Conservation (phyloP, 2,329 filamentous ascomycete genomes). For the Conoideocrella luteorostrata region DNA sequence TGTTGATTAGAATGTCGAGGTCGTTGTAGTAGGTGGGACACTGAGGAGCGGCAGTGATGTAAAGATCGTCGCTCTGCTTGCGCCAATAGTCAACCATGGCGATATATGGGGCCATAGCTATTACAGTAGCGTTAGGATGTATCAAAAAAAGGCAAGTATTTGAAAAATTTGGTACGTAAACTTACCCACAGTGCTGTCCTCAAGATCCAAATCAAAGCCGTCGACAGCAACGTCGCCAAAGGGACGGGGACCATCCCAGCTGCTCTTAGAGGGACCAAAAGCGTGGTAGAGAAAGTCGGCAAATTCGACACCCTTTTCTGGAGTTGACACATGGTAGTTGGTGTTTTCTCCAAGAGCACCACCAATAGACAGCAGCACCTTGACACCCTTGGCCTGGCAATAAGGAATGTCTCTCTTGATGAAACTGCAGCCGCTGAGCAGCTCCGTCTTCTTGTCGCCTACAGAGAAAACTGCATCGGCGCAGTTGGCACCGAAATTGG, state of each 20-base stretch:
- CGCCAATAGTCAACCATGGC: slow-evolving; percentile 32
- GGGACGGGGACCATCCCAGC: slow-evolving; percentile 29
- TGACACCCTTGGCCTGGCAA: slow-evolving; percentile 35
- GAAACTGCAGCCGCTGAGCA: slow-evolving; percentile 27
- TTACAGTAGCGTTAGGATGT: neutral
- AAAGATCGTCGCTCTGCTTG: slow-evolving; percentile 20
- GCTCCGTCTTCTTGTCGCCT: slow-evolving; percentile 18
- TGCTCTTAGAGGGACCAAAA: slow-evolving; percentile 29
- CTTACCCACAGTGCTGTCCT: slow-evolving; percentile 24
- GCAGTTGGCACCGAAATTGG: slow-evolving; percentile 35
- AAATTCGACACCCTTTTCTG: slow-evolving; percentile 27
- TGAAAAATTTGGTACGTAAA: neutral
- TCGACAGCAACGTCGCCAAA: slow-evolving; percentile 32
- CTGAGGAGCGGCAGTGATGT: slow-evolving; percentile 40
- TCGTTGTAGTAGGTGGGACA: slow-evolving; percentile 28
- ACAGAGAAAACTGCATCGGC: slow-evolving; percentile 19
- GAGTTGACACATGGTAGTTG: slow-evolving; percentile 27
- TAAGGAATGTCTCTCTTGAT: slow-evolving; percentile 34
- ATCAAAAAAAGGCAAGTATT: neutral
- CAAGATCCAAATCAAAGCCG: slow-evolving; percentile 38
- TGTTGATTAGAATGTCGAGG: slow-evolving; percentile 31
- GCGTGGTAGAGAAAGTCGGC: slow-evolving; percentile 31
- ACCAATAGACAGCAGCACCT: slow-evolving; percentile 37
- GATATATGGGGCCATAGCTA: slow-evolving; percentile 30
- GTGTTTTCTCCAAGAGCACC: slow-evolving; percentile 20